Base-by-base conservation (phyloP, 495 filamentous ascomycete genomes). In the Penicillium longicatenatum region DNA sequence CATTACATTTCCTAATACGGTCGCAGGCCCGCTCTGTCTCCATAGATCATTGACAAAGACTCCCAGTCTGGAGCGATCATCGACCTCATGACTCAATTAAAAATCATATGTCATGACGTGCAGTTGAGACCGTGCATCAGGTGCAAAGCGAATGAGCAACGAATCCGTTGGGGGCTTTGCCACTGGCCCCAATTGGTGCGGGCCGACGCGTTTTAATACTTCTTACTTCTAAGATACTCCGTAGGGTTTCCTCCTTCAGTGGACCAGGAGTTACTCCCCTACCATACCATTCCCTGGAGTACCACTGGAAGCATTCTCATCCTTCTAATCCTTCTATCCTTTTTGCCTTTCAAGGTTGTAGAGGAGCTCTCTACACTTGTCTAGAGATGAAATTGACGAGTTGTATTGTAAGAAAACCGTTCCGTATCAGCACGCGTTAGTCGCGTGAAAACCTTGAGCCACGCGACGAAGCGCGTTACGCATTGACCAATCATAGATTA, bases 1-100 rank as follows among this genome's bases (percentile, higher is more conserved):
- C 24, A 68, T 62, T 59, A 62, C 53, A 58, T 52, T 67, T 56
- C 61, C 61, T 66, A 51, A 42, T 67, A 6, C 1, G 63, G 54
- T 35, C 7, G 12, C 22, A 21, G 50, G 43, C 46, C 58, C 58
- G 58, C 42, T 44, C 52, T 57, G 21, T 43, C 50, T 41, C 31
- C 31, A 51, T 50, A 46, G 16, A 39, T 39, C 17, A 33, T 31
- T 44, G 19, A 26, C 31, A 16, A 24, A 49, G 3, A 17, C 24
- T 49, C 46, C 24, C 24, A 24, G n/a, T 49, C 46, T 17, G 20
- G 37, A 17, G 37, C 3, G 37, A 39, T 39, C 37, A 39, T 39
- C 37, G 16, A 5, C 37, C 37, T 39, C 14, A 16, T 39, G 37
- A 39, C 37, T 39, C 37, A 16, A 16, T 17, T 39, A 17, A n/a